Percentiles rank a stretch among this genome's conserved stretches.
These are phyloP conservation scores for Sarcomyxa edulis DNA, from an alignment of 768 basidiomycete species.

Conservation along the genomic window DNA sequence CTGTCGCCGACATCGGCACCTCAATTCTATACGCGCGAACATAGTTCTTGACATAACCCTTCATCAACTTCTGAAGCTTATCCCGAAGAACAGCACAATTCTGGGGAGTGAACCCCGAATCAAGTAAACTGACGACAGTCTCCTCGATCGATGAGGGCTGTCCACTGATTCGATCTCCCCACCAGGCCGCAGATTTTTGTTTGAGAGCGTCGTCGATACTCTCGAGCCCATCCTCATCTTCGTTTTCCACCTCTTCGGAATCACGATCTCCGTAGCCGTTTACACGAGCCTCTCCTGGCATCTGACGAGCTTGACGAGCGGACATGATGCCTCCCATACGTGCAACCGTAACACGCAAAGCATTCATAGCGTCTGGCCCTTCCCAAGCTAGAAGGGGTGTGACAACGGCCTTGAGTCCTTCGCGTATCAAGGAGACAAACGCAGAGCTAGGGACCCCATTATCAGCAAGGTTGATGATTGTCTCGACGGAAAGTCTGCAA, in stretches of 20 bases:
- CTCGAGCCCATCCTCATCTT: conserved; percentile 31
- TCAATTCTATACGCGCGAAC: conserved; percentile 40
- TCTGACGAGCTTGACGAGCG: conserved; percentile 31
- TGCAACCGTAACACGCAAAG: conserved; percentile 35
- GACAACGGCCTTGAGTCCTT: conserved; percentile 28
- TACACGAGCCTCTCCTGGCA: conserved; percentile 33
- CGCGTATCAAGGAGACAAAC: conserved; percentile 34
- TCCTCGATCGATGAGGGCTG: conserved; percentile 61
- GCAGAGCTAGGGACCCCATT: conserved; percentile 47
- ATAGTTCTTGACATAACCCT: conserved; percentile 34
- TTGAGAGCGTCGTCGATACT: conserved; percentile 17
- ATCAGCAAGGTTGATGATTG: conserved; percentile 58
- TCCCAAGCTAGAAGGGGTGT: conserved; percentile 41
- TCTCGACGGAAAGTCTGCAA: conserved; percentile 47
- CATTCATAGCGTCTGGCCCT: conserved; percentile 30
- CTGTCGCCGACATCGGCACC: conserved; percentile 54
- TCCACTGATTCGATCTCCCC: conserved; percentile 60
- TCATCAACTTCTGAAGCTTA: conserved; percentile 47
- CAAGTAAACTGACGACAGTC: conserved; percentile 51
- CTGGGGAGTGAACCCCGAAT: conserved; percentile 53
- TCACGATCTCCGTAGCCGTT: conserved; percentile 36
- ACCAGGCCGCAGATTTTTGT: conserved; percentile 58
- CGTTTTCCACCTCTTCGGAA: conserved; percentile 27
- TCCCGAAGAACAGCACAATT: conserved; percentile 43
- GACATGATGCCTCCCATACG: conserved; percentile 35